Percentiles rank a stretch among this genome's conserved stretches.
Conservation (phyloP, 768 basidiomycete genomes). For the Trametes cubensis region DNA sequence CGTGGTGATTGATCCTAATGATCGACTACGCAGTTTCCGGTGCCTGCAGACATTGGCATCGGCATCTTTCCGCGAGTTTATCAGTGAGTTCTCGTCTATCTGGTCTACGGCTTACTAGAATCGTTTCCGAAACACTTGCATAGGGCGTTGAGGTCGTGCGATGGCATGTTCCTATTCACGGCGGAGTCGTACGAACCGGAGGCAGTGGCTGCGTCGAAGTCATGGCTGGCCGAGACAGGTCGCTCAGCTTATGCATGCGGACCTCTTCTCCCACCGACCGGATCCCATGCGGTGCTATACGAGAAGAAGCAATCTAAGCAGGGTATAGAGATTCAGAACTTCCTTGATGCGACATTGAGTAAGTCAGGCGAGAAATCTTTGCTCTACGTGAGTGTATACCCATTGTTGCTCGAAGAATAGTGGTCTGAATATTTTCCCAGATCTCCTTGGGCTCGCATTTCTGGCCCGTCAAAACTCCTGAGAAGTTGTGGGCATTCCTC, state of each 20-base stretch:
- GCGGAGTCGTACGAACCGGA: slow-evolving; percentile 27
- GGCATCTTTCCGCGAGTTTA: neutral
- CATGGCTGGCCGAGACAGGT: slow-evolving; percentile 23
- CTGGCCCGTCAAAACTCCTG: slow-evolving; percentile 25
- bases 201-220: slow-evolving; percentile 13
- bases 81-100: neutral
- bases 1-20: neutral
- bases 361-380: slow-evolving; percentile 26
- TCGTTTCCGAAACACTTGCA: neutral
- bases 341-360: slow-evolving; percentile 24
- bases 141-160: slow-evolving; percentile 9
- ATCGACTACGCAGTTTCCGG: neutral
- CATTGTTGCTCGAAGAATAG: neutral
- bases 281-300: neutral
- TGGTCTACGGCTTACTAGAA: neutral
- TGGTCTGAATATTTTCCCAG: neutral
- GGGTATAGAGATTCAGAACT: slow-evolving; percentile 18
- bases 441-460: slow-evolving; percentile 26
- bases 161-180: slow-evolving; percentile 24
- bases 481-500: slow-evolving; percentile 25
- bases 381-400: neutral
- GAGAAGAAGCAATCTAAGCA: slow-evolving; percentile 23
- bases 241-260: slow-evolving; percentile 24
- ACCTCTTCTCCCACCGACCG: slow-evolving; percentile 17
- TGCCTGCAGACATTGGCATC: neutral